Evolutionary conservation across 2,329 filamentous ascomycete species (phyloP).

Genomic region (Exophiala sp.): DNA sequence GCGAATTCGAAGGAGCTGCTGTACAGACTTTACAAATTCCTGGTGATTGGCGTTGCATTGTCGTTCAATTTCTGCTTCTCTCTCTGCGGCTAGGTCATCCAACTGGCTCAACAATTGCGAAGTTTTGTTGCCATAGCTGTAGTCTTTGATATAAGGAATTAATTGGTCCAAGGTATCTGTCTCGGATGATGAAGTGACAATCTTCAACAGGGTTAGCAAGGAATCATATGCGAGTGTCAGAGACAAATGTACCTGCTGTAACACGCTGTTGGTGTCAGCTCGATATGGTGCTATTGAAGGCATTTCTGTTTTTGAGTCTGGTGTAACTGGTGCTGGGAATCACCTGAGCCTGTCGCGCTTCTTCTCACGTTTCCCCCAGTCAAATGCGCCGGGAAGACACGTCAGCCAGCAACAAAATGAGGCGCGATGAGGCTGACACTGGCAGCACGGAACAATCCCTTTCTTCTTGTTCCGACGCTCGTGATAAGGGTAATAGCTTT

Average conservation of each 20-base stretch:
- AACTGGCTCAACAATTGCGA: slow-evolving; percentile 72
- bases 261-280: slow-evolving; percentile 37
- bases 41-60: slow-evolving; percentile 96
- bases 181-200: slow-evolving; percentile 87
- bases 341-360: too few species aligned
- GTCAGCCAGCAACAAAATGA: too few species aligned
- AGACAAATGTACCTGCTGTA: slow-evolving; percentile 37
- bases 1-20: slow-evolving; percentile 85
- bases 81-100: slow-evolving; percentile 75
- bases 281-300: slow-evolving; percentile 34
- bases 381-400: too few species aligned
- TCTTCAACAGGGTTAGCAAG: slow-evolving; percentile 51
- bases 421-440: too few species aligned
- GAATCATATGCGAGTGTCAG: too few species aligned
- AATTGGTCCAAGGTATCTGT: slow-evolving; percentile 93
- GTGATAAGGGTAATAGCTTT: too few species aligned
- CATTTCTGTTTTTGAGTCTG: slow-evolving; percentile 28
- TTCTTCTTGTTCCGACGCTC: not conserved
- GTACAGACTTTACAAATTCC: slow-evolving; percentile 90
- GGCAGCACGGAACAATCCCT: too few species aligned
- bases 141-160: slow-evolving; percentile 91
- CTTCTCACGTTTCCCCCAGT: too few species aligned
- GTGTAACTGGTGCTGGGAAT: too few species aligned
- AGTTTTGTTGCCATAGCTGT: slow-evolving; percentile 69
- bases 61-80: slow-evolving; percentile 86